phyloP scores from a whole-genome alignment of 192 early-diverging fungal species.

The Podila clonocystis region DNA sequence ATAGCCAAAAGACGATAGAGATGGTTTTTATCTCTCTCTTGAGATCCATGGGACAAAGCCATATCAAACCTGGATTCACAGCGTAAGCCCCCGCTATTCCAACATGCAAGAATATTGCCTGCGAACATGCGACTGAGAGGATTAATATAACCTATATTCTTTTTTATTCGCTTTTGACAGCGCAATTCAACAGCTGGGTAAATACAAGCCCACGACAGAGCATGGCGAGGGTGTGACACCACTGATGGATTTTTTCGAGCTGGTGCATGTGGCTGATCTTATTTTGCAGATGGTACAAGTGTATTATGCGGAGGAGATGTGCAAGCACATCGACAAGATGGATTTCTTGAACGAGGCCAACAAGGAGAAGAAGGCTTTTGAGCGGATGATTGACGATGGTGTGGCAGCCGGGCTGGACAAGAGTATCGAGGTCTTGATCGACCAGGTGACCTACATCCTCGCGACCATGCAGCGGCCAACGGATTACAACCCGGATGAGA shows the following conservation, averaged over 20 bases:
- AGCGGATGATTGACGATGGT: slow-evolving; percentile 86
- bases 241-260: slow-evolving; percentile 88
- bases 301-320: slow-evolving; percentile 90
- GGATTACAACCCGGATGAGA: slow-evolving; percentile 81
- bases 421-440: slow-evolving; percentile 86
- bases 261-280: slow-evolving; percentile 94
- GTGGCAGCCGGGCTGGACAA: slow-evolving; percentile 95
- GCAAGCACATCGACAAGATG: slow-evolving; percentile 83
- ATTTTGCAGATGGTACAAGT: slow-evolving; percentile 95
- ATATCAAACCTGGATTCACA: slow-evolving; percentile 78
- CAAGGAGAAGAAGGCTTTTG: slow-evolving; percentile 92
- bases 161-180: slow-evolving; percentile 20
- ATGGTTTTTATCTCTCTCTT: slow-evolving; percentile 80
- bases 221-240: slow-evolving; percentile 64
- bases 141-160: neutral
- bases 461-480: slow-evolving; percentile 69
- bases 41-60: slow-evolving; percentile 73
- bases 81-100: slow-evolving; percentile 33
- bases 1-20: slow-evolving; percentile 79
- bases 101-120: no score
- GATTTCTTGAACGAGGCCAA: slow-evolving; percentile 94
- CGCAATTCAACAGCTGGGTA: slow-evolving; percentile 55
- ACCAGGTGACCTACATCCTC: slow-evolving; percentile 87
- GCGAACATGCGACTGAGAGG: neutral
- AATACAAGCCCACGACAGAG: slow-evolving; percentile 57